Conservation (phyloP, 2,329 filamentous ascomycete species). For the Mycogone perniciosa region DNA sequence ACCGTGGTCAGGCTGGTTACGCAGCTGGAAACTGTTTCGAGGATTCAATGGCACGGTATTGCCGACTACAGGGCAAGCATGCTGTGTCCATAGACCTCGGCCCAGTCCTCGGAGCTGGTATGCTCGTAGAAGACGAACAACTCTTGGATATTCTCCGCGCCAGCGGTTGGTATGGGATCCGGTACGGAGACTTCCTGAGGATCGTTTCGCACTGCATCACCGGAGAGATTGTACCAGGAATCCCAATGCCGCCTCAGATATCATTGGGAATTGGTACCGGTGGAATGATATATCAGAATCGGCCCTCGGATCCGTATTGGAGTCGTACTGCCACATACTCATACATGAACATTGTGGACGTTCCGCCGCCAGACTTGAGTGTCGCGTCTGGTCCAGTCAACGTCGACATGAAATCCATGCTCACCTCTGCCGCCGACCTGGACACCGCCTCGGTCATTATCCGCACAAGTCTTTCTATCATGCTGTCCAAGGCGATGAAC, state of each 20-base stretch:
- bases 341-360: slow-evolving; percentile 43
- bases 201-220: slow-evolving; percentile 42
- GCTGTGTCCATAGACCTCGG: slow-evolving; percentile 46
- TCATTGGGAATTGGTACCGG: slow-evolving; percentile 50
- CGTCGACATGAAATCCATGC: slow-evolving; percentile 26
- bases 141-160: slow-evolving; percentile 43
- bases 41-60: slow-evolving; percentile 39
- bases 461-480: slow-evolving; percentile 30
- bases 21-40: slow-evolving; percentile 48
- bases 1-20: slow-evolving; percentile 53
- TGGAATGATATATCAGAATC: slow-evolving; percentile 46
- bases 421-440: slow-evolving; percentile 23
- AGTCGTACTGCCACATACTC: slow-evolving; percentile 42
- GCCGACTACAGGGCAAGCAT: slow-evolving; percentile 25
- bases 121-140: slow-evolving; percentile 44
- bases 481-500: slow-evolving; percentile 40
- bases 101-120: slow-evolving; percentile 47
- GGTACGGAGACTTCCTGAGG: slow-evolving; percentile 43
- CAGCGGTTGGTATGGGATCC: slow-evolving; percentile 49
- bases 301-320: slow-evolving; percentile 49
- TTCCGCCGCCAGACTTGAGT: slow-evolving; percentile 27
- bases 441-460: slow-evolving; percentile 29
- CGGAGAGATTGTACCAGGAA: slow-evolving; percentile 22
- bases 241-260: slow-evolving; percentile 38
- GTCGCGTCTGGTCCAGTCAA: slow-evolving; percentile 13